Conservation (phyloP, 768 basidiomycete species). For the Hydnum rufescens region DNA sequence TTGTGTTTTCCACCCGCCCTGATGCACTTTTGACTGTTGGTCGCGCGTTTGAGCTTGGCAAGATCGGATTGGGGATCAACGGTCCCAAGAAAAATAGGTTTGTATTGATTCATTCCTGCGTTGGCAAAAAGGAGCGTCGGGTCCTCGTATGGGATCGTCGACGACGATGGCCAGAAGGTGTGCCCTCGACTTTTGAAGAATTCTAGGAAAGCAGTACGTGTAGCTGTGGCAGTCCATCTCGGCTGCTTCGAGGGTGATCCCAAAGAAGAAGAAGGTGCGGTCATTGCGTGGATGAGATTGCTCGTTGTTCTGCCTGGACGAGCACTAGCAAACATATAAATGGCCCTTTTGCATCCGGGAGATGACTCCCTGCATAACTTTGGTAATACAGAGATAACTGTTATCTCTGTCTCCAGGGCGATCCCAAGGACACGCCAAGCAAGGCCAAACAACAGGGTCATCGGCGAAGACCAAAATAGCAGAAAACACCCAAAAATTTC, state of each 20-base stretch:
- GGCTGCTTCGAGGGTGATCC: background rate
- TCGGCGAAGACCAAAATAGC: no score
- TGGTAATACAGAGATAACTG: no score
- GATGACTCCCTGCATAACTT: no score
- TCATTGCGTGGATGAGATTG: no score
- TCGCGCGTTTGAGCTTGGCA: slow-evolving; percentile 69
- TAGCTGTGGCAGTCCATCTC: slow-evolving; percentile 56
- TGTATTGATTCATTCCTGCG: slow-evolving; percentile 98
- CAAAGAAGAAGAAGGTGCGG: background rate
- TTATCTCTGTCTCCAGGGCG: no score
- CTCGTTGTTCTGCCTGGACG: no score
- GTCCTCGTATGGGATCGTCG: slow-evolving; percentile 93
- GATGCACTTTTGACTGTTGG: slow-evolving; percentile 96
- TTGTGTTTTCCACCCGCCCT: slow-evolving; percentile 98
- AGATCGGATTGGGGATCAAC: slow-evolving; percentile 90
- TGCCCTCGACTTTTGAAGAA: slow-evolving; percentile 69
- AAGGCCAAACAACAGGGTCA: no score
- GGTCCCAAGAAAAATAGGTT: slow-evolving; percentile 92
- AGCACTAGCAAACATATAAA: no score
- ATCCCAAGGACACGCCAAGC: no score
- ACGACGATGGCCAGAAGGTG: slow-evolving; percentile 74
- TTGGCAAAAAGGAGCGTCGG: slow-evolving; percentile 95
- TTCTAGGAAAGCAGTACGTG: slow-evolving; percentile 79
- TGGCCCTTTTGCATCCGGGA: no score
- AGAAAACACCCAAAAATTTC: no score